Evolutionary conservation across 108 stramenopile genomes (phyloP).

Genomic region (Fistulifera solaris): DNA sequence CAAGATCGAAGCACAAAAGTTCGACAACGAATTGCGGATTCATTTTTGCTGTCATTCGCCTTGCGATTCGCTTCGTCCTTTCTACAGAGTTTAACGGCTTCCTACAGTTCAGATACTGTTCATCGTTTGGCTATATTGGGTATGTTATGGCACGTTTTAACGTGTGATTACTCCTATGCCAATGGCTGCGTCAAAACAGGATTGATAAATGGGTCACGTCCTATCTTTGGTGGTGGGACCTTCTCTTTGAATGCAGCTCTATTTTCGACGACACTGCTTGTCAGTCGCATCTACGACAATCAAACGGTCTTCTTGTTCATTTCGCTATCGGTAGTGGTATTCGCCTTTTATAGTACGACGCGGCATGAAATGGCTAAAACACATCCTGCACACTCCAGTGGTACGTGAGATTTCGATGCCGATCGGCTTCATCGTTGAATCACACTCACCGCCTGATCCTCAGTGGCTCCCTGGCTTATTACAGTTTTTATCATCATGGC

Average conservation of each 20-base stretch:
- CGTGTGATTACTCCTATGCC: conserved; percentile 65
- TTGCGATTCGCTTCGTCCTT: conserved; percentile 43
- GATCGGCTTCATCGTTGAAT: not conserved
- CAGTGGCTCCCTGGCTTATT: conserved; percentile 17
- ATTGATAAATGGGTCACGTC: conserved; percentile 14
- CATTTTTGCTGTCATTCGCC: conserved; percentile 32
- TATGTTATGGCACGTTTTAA: conserved; percentile 44
- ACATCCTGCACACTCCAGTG: conserved; percentile 17
- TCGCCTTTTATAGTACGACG: conserved; percentile 62
- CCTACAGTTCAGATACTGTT: conserved; percentile 69
- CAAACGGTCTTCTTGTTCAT: conserved; percentile 39
- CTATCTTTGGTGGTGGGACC: conserved; percentile 59
- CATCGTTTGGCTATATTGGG: conserved; percentile 52
- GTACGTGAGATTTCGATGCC: conserved; percentile 10
- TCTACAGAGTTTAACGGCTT: conserved; percentile 60
- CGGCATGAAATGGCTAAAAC: conserved; percentile 32
- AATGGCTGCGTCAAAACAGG: conserved; percentile 25
- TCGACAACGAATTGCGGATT: conserved; percentile 37
- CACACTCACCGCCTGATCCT: not conserved
- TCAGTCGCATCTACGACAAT: conserved; percentile 47
- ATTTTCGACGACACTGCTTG: conserved; percentile 57
- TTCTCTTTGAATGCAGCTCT: conserved; percentile 61
- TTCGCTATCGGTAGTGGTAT: conserved; percentile 42
- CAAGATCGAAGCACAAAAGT: conserved; percentile 10
- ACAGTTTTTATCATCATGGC: conserved; percentile 10